Conservation (phyloP, 345 rosid species). For the Rubroshorea leprosula region DNA sequence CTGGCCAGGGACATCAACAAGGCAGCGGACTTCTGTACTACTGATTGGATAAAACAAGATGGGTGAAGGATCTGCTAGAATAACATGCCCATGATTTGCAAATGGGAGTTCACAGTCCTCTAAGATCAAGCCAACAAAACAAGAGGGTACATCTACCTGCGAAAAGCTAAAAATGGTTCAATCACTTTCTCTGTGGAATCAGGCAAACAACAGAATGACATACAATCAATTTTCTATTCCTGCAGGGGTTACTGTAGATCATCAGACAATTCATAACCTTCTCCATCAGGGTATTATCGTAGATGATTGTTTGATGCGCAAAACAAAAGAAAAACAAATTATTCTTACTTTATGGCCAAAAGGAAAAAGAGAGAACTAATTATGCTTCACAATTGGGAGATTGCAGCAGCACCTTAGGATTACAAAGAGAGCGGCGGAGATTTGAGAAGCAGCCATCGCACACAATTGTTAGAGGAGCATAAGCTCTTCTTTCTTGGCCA, state of each 20-base stretch:
- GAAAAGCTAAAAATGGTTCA: background rate
- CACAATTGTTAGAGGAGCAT: slow-evolving; percentile 50
- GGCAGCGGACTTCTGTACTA: slow-evolving; percentile 43
- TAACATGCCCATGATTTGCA: slow-evolving; percentile 45
- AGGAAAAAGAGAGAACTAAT: background rate
- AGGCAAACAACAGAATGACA: slow-evolving; percentile 3
- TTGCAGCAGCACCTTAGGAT: slow-evolving; percentile 35
- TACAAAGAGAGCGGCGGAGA: slow-evolving; percentile 52
- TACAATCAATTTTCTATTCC: background rate
- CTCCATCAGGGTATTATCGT: background rate
- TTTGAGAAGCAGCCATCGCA: slow-evolving; percentile 63
- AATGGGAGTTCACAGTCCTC: slow-evolving; percentile 47
- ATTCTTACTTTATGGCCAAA: too few relatives aligned
- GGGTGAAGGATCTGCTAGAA: slow-evolving; percentile 51
- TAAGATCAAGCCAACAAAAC: slow-evolving; percentile 41
- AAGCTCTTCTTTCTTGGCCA: slow-evolving; percentile 31
- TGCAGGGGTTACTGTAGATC: too few relatives aligned
- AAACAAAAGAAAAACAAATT: too few relatives aligned
- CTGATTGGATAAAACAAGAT: slow-evolving; percentile 50
- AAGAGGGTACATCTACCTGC: slow-evolving; percentile 50
- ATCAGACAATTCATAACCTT: too few relatives aligned
- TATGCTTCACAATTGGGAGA: background rate
- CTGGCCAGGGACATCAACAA: slow-evolving; percentile 44
- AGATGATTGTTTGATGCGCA: too few relatives aligned
- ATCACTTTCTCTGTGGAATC: background rate